Percentiles rank a stretch among this genome's conserved stretches.
phyloP scores from a whole-genome alignment of 306 rosid genomes.

The Gastrolobium bilobum region DNA sequence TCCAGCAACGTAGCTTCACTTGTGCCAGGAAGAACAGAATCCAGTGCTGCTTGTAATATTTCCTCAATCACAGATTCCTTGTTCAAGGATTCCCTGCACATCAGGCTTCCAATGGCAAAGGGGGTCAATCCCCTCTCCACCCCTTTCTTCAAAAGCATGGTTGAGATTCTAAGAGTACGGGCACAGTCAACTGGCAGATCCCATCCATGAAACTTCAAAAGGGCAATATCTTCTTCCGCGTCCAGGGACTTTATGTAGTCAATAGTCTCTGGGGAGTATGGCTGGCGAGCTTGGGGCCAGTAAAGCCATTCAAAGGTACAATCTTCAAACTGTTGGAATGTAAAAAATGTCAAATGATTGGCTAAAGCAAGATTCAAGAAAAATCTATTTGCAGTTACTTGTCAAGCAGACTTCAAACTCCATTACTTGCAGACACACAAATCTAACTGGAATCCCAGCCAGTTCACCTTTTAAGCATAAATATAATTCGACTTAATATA shows the following conservation, averaged over 20 bases:
- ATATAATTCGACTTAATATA: conserved; percentile 8
- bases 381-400: not conserved
- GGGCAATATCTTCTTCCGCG: conserved; percentile 82
- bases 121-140: conserved; percentile 77
- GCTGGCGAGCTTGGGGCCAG: conserved; percentile 90
- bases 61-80: conserved; percentile 83
- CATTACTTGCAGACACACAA: not conserved
- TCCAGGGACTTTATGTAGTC: conserved; percentile 76
- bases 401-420: conserved; percentile 22
- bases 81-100: conserved; percentile 79
- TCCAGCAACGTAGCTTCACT: conserved; percentile 83
- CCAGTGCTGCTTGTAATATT: conserved; percentile 71
- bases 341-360: conserved; percentile 46
- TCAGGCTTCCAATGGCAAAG: conserved; percentile 76
- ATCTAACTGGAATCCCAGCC: not conserved
- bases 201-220: conserved; percentile 89
- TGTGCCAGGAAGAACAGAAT: conserved; percentile 77
- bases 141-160: conserved; percentile 93
- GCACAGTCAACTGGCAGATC: conserved; percentile 77
- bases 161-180: conserved; percentile 79
- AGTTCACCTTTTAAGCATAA: conserved; percentile 27
- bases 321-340: conserved; percentile 81
- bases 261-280: conserved; percentile 66
- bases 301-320: conserved; percentile 95
- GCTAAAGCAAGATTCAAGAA: conserved; percentile 31